Evolutionary conservation across 768 basidiomycete species (phyloP), one percentile per base, ranked within the genome.

Genomic region (Inosperma sp.): DNA sequence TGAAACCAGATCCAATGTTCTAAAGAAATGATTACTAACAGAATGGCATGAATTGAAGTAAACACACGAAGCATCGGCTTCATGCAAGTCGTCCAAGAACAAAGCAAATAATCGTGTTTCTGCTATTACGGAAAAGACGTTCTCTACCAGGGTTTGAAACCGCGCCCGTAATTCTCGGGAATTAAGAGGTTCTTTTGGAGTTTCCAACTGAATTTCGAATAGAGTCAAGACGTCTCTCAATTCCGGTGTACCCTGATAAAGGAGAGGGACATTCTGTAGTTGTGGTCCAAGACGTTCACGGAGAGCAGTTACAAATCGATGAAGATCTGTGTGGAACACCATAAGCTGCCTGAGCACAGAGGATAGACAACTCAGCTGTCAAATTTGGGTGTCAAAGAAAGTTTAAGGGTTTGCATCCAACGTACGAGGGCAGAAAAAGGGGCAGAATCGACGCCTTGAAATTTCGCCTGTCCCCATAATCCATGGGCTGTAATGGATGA

Each of bases 401-500:
- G 25, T n/a, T 42, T 31, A 22, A 31, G 13, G 12, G 10, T 17
- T 33, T 30, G 46, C 22, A 35, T 23, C n/a, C 17, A 3, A 61
- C 74, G 53, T 58, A 82, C 81, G 58, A 88, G 62, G 1, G 83
- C 81, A 12, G 81, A 74, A 61, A 86, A 88, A 13, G 86, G 86
- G 3, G 84, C 81, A 3, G 82, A 78, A 48, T 83, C 80, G 5
- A 74, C 71, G 42, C 70, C 77, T 56, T 84, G 80, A 54, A 86
- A 86, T 65, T 86, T 86, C 6, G 84, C 84, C 55, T 86, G 84
- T 12, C 84, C 85, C 85, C 85, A 88, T 5, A 86, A 72, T 4
- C 85, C 85, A 56, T 85, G 83, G 17, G 77, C 79, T 81, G 42
- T 5, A 10, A 53, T 29, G 43, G 56, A 16, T 40, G 33, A 30